Base-by-base conservation (phyloP, 495 filamentous ascomycete genomes). In the Xylaria castorea region DNA sequence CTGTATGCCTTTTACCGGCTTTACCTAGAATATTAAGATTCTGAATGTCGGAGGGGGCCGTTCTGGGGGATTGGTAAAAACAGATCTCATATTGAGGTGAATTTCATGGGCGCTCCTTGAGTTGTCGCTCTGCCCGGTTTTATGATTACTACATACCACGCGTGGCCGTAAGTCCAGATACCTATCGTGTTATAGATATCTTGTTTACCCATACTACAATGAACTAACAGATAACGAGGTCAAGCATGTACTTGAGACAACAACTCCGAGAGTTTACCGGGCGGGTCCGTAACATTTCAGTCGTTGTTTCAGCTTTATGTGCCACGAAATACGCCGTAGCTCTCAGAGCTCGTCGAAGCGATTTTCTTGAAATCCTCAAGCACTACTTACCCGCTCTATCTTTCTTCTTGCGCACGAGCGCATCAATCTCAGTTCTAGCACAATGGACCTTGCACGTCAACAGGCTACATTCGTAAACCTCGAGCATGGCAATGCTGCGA, bases 231-330 rank as follows among this genome's bases (percentile, higher is more conserved):
- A 48, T 30, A 3, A 65, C 3, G 62, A 65, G 62, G 62, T 65
- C 12, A 65, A 22, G 36, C 14, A 42, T 42, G 38, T n/a, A 48
- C 38, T 12, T 34, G 27, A 65, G 38, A 65, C 62, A 65, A 16
- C 9, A 38, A n/a, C 7, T 51, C 44, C 16, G 14, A 2, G 40
- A 25, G 36, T 25, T 22, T 46, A n/a, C 30, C 61, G 40, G 61
- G 61, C 6, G 40, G 30, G 61, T 64, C 61, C 61, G 61, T 64
- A 0, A 8, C n/a, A 63, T 27, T 27, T 27, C 34, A 46, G 25
- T 46, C 16, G 25, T 9, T 32, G 27, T 50, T 66, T 50, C 63
- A 66, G 42, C 63, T 66, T 66, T 3, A 18, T 51, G 44, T 66
- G 44, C 27, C 30, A 66, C 63, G 0, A 32, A 48, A 34, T 20